Evolutionary conservation across 169 alveolate genomes (phyloP).

Genomic region (Cytauxzoon felis): DNA sequence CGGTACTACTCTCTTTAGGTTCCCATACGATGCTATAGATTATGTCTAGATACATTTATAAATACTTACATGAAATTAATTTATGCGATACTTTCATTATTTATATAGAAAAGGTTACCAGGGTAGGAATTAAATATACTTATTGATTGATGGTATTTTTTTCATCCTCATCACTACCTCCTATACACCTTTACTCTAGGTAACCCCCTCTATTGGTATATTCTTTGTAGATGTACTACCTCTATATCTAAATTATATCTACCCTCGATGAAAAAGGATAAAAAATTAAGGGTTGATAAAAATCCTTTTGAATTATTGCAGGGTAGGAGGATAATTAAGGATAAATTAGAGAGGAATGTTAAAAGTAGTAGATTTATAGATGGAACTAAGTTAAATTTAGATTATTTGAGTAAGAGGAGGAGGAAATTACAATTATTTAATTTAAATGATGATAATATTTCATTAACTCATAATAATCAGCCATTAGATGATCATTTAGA

Average conservation of each 20-base stretch:
- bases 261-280: no score
- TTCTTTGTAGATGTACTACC: no score
- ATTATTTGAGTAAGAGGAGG: slow-evolving; percentile 12
- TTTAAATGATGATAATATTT: slow-evolving; percentile 32
- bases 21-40: slow-evolving; percentile 52
- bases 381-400: slow-evolving; percentile 1
- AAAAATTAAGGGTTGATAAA: slow-evolving; percentile 20
- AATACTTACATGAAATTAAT: slow-evolving; percentile 23
- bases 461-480: slow-evolving; percentile 41
- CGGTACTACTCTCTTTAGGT: slow-evolving; percentile 72
- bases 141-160: no score
- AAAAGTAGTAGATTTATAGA: slow-evolving; percentile 33
- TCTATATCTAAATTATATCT: no score
- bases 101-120: no score
- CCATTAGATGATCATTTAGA: slow-evolving; percentile 60
- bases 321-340: slow-evolving; percentile 5
- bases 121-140: no score
- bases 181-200: no score
- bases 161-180: no score
- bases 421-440: slow-evolving; percentile 43
- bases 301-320: slow-evolving; percentile 26
- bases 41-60: background rate
- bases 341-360: background rate
- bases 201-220: no score
- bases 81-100: slow-evolving; percentile 39